Percentiles rank a stretch among this genome's conserved stretches.
phyloP scores from a whole-genome alignment of 352 stramenopile species.

The Phytophthora sp. region DNA sequence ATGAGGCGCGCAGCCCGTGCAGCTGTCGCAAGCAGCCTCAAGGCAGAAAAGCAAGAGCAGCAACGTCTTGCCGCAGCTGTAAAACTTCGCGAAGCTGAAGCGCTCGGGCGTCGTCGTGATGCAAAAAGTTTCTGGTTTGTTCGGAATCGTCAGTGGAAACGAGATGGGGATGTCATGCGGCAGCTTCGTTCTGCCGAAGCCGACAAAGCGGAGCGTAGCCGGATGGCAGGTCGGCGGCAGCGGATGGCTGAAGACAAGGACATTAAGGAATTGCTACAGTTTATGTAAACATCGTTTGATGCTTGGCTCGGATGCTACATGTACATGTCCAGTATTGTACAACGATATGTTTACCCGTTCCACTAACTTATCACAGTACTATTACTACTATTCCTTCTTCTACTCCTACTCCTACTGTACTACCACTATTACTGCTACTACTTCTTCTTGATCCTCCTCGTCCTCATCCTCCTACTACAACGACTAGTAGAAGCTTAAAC shows the following conservation, averaged over 20 bases:
- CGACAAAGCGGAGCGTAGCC: slow-evolving; percentile 33
- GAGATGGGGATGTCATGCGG: slow-evolving; percentile 30
- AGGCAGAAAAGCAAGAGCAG: slow-evolving; percentile 43
- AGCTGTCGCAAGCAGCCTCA: slow-evolving; percentile 40
- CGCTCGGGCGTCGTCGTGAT: slow-evolving; percentile 48
- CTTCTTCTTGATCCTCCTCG: too few relatives aligned
- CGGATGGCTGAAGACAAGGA: slow-evolving; percentile 70
- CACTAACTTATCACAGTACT: too few relatives aligned
- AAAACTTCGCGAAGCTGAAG: slow-evolving; percentile 44
- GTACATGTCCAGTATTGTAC: too few relatives aligned
- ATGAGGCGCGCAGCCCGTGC: slow-evolving; percentile 68
- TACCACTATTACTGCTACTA: too few relatives aligned
- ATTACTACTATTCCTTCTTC: too few relatives aligned
- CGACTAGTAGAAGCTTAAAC: too few relatives aligned
- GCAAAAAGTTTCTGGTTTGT: slow-evolving; percentile 78
- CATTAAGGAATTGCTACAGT: slow-evolving; percentile 66
- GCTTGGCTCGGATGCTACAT: too few relatives aligned
- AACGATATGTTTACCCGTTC: too few relatives aligned
- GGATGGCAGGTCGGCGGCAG: slow-evolving; percentile 37
- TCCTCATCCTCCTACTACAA: too few relatives aligned
- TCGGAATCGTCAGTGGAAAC: slow-evolving; percentile 57
- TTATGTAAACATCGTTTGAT: slow-evolving; percentile 48
- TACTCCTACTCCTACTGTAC: too few relatives aligned
- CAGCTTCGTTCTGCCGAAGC: slow-evolving; percentile 29
- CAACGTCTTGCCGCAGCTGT: slow-evolving; percentile 34